Evolutionary conservation across 2,329 filamentous ascomycete genomes (phyloP).

Genomic region (Beauveria sp.): DNA sequence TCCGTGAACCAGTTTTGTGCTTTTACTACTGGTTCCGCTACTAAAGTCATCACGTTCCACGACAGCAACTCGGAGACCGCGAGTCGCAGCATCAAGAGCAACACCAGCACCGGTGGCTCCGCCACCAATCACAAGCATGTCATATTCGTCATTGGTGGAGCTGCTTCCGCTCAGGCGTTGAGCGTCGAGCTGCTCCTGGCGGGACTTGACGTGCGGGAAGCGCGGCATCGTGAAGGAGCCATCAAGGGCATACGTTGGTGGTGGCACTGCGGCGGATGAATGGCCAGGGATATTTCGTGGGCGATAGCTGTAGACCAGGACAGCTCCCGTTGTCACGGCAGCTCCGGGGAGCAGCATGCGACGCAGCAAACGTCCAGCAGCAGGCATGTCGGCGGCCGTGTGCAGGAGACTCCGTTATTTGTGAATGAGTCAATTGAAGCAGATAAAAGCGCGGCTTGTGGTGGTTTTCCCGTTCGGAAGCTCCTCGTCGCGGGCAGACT

Average conservation of each 20-base stretch:
- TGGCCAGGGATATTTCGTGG: conserved; percentile 65
- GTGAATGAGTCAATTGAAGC: not conserved
- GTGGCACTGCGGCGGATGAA: conserved; percentile 60
- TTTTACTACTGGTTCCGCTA: conserved; percentile 66
- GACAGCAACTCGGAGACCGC: conserved; percentile 63
- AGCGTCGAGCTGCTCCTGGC: conserved; percentile 57
- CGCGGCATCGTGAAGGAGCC: conserved; percentile 59
- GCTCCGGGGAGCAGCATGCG: conserved; percentile 37
- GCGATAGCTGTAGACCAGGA: conserved; percentile 50
- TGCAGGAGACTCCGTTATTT: not conserved
- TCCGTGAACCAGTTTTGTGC: conserved; percentile 70
- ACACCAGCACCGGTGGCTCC: conserved; percentile 66
- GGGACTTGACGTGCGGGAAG: conserved; percentile 55
- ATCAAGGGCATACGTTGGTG: conserved; percentile 60
- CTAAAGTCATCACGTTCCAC: conserved; percentile 69
- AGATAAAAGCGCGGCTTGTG: not conserved
- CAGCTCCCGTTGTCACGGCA: conserved; percentile 34
- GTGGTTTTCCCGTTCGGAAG: not conserved
- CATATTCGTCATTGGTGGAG: conserved; percentile 45
- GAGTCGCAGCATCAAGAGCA: conserved; percentile 62
- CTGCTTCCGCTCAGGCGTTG: conserved; percentile 37
- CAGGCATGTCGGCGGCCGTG: not conserved
- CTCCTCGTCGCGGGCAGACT: not conserved
- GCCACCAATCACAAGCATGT: conserved; percentile 62
- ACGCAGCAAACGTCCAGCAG: conserved; percentile 24